Evolutionary conservation across 257 asterid species (phyloP), one percentile per base, ranked within the genome.

Genomic region (Solanum bulbocastanum): DNA sequence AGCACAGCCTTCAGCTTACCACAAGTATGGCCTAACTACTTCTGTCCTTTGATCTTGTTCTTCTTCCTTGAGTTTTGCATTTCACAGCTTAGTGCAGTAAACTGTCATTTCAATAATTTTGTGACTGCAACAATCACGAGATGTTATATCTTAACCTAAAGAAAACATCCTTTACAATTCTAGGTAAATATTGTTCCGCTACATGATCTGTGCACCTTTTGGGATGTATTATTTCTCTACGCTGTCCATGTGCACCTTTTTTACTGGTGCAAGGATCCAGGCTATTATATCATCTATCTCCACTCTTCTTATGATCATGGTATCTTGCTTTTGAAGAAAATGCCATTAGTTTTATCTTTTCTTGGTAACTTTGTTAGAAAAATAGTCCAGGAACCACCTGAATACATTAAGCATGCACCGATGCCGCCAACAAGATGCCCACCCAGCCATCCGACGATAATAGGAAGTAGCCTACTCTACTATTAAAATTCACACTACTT

Each of bases 1-100:
- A 97, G 99, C 92, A 97, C 99, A n/a, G 99, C 99, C 88, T 97
- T 95, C 91, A 95, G 99, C 95, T 93, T 97, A 87, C 99, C 99
- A 30, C 99, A 96, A 94, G 99, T 95, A 92, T 30, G 86, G 87
- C 62, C 66, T 81, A 18, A 44, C 65, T 79, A 44, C 85, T 81
- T 81, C 39, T 46, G 84, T 30, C 15, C 68, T 16, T 46, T 46
- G 10, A 30, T 81, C 85, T 30, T 46, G 33, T 81, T 49, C 44
- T 46, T 79, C 39, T 78, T 78, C 39, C 85, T 81, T 81, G 69
- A 49, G 18, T 49, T 46, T 49, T 46, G 44, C 69, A 81, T 46
- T 46, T 81, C 68, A 46, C 42, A 46, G 30, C 85, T 46, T 81
- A 18, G 84, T 12, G 14, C 40, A 79, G 40, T 44, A 79, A 4